Evolutionary conservation across 768 basidiomycete species (phyloP).

Genomic region (Tulasnella calospora): DNA sequence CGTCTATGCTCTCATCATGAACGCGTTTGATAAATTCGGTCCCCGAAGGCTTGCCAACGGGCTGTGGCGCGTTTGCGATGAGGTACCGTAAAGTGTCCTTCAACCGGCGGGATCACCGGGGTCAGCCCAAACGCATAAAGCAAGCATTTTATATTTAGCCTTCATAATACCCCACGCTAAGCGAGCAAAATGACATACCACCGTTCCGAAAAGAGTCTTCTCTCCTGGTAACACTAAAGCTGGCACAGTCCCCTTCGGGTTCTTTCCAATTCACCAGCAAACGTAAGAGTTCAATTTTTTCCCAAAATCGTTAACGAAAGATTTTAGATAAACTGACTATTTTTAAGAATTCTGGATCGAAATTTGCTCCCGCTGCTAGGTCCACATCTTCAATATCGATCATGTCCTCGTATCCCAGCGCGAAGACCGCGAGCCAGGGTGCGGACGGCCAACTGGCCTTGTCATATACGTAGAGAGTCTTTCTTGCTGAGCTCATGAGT

Average conservation of each 20-base stretch:
- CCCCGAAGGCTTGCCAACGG: not conserved
- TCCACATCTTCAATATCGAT: not conserved
- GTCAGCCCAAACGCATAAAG: not conserved
- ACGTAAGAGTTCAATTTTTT: not conserved
- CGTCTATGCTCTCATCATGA: not conserved
- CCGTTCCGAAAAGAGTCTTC: not conserved
- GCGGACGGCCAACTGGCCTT: conserved; percentile 3
- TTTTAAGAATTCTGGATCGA: not conserved
- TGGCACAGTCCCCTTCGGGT: not conserved
- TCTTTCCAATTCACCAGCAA: not conserved
- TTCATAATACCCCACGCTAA: no score
- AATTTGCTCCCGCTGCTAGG: not conserved
- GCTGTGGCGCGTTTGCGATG: not conserved
- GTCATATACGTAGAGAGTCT: not conserved
- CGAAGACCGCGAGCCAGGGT: not conserved
- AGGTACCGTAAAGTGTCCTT: not conserved
- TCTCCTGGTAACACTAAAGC: not conserved
- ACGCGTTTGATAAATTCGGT: not conserved
- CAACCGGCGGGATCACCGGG: not conserved
- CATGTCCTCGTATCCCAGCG: not conserved
- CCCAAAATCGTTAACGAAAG: not conserved
- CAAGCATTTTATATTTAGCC: not conserved
- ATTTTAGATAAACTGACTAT: not conserved
- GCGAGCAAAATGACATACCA: not conserved
- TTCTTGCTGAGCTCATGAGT: not conserved